Conservation (phyloP, 2,329 filamentous ascomycete genomes). For the Colletotrichum plurivorum region DNA sequence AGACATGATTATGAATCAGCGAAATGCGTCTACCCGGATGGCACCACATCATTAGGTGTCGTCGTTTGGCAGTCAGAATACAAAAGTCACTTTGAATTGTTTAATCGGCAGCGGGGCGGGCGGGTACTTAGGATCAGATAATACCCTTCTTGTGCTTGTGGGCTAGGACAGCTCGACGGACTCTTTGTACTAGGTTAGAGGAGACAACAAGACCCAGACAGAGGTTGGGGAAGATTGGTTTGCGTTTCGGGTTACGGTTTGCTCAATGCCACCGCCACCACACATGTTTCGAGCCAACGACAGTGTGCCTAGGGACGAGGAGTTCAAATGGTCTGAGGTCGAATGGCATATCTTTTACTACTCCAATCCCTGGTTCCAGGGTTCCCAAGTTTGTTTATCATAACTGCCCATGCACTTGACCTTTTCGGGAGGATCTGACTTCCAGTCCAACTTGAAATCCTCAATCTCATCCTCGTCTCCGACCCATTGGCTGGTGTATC, state of each 20-base stretch:
- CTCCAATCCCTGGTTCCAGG: slow-evolving; percentile 54
- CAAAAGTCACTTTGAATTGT: slow-evolving; percentile 31
- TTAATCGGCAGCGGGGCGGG: neutral
- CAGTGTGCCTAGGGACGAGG: too few species aligned
- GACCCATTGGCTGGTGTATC: slow-evolving; percentile 60
- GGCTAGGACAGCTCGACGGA: too few species aligned
- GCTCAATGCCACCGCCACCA: too few species aligned
- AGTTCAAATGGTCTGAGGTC: neutral
- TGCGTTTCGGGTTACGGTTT: too few species aligned
- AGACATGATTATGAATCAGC: slow-evolving; percentile 40
- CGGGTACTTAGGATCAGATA: neutral
- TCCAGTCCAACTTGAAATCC: slow-evolving; percentile 59
- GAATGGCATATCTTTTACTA: slow-evolving; percentile 6
- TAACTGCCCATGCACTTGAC: slow-evolving; percentile 64
- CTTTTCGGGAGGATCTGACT: slow-evolving; percentile 56
- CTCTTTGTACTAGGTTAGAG: too few species aligned
- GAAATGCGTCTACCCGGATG: slow-evolving; percentile 22
- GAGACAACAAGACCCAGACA: too few species aligned
- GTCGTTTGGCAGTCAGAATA: slow-evolving; percentile 25
- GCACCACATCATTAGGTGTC: slow-evolving; percentile 24
- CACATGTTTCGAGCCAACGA: too few species aligned
- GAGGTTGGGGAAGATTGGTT: too few species aligned
- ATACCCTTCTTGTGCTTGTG: too few species aligned
- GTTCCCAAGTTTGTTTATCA: slow-evolving; percentile 56
- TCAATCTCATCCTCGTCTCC: slow-evolving; percentile 44